Evolutionary conservation across 139 green algal genomes (phyloP).

Genomic region (Closterium sp.): DNA sequence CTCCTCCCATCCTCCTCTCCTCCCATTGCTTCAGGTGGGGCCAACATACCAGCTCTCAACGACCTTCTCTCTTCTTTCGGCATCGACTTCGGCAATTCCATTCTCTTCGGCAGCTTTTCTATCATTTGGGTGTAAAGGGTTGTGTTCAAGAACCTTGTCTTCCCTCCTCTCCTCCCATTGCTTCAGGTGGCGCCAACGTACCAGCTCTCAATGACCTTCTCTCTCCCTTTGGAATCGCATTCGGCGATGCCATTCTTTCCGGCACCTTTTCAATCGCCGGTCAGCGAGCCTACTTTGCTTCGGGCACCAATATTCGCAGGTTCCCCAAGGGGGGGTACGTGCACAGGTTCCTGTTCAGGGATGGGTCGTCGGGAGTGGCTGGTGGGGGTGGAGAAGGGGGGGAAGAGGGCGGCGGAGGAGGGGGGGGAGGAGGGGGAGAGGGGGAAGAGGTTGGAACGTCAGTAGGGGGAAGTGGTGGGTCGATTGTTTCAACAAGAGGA

Average conservation of each 20-base stretch:
- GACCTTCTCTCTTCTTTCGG: constrained; percentile 80
- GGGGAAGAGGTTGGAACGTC: neutral
- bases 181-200: constrained; percentile 58
- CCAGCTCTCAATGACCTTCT: constrained; percentile 68
- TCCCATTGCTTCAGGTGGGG: constrained; percentile 57
- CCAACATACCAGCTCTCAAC: neutral
- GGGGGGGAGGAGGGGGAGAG: neutral
- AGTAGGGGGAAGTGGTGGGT: neutral
- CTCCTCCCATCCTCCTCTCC: neutral
- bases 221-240: constrained; percentile 71
- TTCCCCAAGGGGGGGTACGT: constrained; percentile 68
- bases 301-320: constrained; percentile 62
- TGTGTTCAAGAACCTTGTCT: too few species aligned
- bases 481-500: constrained; percentile 20
- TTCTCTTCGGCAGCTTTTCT: constrained; percentile 29
- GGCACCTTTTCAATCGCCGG: constrained; percentile 38
- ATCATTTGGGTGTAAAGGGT: too few species aligned
- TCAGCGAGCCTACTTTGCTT: constrained; percentile 37
- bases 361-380: neutral
- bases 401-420: constrained; percentile 7
- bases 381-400: neutral
- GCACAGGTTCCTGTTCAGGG: constrained; percentile 50
- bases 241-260: constrained; percentile 66
- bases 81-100: constrained; percentile 75
- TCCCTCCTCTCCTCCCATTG: neutral